phyloP scores from a whole-genome alignment of 495 filamentous ascomycete species.

The Hyaloscypha bicolor region DNA sequence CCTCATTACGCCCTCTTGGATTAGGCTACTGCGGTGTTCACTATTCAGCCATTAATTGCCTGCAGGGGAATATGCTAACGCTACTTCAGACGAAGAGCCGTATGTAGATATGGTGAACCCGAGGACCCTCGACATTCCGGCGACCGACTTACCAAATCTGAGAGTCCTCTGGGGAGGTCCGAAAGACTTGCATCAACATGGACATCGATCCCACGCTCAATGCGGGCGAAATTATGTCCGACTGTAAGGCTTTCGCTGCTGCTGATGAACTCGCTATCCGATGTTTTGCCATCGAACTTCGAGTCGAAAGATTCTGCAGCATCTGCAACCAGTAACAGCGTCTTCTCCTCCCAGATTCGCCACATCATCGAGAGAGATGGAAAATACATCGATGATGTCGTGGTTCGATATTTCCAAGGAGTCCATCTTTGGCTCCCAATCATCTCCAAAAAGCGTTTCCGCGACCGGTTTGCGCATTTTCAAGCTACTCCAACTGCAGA shows the following conservation, averaged over 20 bases:
- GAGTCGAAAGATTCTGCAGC: background rate
- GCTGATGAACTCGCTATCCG: slow-evolving; percentile 21
- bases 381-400: slow-evolving; percentile 40
- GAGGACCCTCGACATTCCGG: slow-evolving; percentile 11
- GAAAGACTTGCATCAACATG: slow-evolving; percentile 11
- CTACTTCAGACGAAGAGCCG: slow-evolving; percentile 13
- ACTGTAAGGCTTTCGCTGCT: slow-evolving; percentile 21
- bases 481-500: slow-evolving; percentile 29
- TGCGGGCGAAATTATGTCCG: slow-evolving; percentile 11
- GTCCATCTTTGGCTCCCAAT: slow-evolving; percentile 42
- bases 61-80: background rate
- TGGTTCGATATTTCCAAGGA: slow-evolving; percentile 39
- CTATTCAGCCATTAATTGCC: background rate
- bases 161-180: background rate
- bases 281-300: slow-evolving; percentile 11
- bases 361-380: slow-evolving; percentile 37
- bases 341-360: slow-evolving; percentile 32
- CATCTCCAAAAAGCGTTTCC: slow-evolving; percentile 39
- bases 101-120: slow-evolving; percentile 24
- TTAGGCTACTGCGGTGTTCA: background rate
- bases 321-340: slow-evolving; percentile 8
- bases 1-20: background rate
- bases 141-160: background rate
- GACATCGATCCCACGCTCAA: slow-evolving; percentile 19
- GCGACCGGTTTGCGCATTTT: slow-evolving; percentile 29